These are phyloP conservation scores for Hortiboletus flavorubellus DNA, from an alignment of 768 basidiomycete genomes.

Conservation along the genomic window DNA sequence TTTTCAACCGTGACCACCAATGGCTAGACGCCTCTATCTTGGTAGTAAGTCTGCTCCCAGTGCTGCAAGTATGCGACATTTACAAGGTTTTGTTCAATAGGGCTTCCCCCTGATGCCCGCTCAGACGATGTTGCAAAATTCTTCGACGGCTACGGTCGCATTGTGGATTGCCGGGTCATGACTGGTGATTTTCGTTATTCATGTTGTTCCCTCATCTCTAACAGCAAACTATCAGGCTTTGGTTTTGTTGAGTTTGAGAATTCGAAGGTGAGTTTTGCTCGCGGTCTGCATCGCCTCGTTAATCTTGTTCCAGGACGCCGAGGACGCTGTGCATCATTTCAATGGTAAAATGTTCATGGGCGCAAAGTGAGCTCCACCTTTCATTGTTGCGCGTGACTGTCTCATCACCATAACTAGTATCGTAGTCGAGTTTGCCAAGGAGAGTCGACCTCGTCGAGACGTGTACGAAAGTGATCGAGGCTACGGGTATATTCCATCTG, in stretches of 20 bases:
- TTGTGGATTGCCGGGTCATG: slow-evolving; percentile 92
- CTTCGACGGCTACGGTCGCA: slow-evolving; percentile 87
- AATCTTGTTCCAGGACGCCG: slow-evolving; percentile 68
- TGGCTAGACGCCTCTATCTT: slow-evolving; percentile 84
- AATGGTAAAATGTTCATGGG: slow-evolving; percentile 92
- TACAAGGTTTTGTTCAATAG: slow-evolving; percentile 34
- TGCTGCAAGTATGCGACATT: slow-evolving; percentile 2
- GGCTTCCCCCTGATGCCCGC: slow-evolving; percentile 79
- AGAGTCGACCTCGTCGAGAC: slow-evolving; percentile 82
- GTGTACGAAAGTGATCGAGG: slow-evolving; percentile 56
- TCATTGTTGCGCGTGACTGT: neutral
- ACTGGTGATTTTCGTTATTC: slow-evolving; percentile 57
- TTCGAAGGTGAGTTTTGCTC: slow-evolving; percentile 48
- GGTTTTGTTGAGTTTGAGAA: slow-evolving; percentile 97
- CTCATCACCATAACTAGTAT: slow-evolving; percentile 50
- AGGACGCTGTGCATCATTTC: slow-evolving; percentile 85
- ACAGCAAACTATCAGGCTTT: slow-evolving; percentile 56
- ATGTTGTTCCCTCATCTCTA: neutral
- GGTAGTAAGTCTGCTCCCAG: slow-evolving; percentile 54
- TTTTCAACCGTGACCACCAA: slow-evolving; percentile 40
- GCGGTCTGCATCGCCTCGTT: slow-evolving; percentile 3
- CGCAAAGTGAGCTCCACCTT: slow-evolving; percentile 43
- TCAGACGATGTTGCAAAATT: slow-evolving; percentile 83
- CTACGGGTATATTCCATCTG: slow-evolving; percentile 45
- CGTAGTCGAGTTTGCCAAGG: slow-evolving; percentile 95